A percentile compares a stretch with the other conserved stretches of the same genome.
Conservation (phyloP, 2,329 filamentous ascomycete species). For the Aspergillus texensis region DNA sequence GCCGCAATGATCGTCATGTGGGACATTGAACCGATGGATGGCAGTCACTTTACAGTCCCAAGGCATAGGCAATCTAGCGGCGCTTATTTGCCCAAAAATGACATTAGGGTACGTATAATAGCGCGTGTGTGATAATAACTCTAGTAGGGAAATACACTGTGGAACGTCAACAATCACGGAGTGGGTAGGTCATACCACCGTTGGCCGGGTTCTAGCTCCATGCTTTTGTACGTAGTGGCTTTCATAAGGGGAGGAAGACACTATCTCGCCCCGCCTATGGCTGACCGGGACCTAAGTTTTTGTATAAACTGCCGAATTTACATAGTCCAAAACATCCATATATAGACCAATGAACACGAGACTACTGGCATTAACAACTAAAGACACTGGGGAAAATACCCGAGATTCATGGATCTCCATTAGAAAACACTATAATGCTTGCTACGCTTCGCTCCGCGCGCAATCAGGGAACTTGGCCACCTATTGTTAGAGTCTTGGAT, state of each 20-base stretch:
- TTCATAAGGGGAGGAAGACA: not conserved
- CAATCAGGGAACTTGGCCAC: no score
- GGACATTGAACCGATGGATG: constrained; percentile 55
- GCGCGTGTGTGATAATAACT: constrained; percentile 34
- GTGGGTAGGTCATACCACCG: not conserved
- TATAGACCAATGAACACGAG: not conserved
- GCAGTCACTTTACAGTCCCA: constrained; percentile 55
- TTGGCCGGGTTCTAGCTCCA: not conserved
- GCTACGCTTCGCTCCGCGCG: no score
- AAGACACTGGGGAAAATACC: no score
- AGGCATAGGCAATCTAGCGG: constrained; percentile 51
- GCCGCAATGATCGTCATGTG: constrained; percentile 59
- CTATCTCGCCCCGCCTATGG: not conserved
- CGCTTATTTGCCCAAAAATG: constrained; percentile 54
- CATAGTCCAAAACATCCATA: not conserved
- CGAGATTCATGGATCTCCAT: no score
- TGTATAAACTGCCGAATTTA: not conserved
- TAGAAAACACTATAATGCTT: no score
- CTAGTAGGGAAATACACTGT: not conserved
- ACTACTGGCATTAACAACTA: not conserved
- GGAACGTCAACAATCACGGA: not conserved
- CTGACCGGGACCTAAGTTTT: not conserved
- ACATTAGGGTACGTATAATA: constrained; percentile 59
- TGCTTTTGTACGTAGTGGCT: not conserved
- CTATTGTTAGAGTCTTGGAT: no score